phyloP scores from a whole-genome alignment of 306 rosid species.

The Oemleria cerasiformis region DNA sequence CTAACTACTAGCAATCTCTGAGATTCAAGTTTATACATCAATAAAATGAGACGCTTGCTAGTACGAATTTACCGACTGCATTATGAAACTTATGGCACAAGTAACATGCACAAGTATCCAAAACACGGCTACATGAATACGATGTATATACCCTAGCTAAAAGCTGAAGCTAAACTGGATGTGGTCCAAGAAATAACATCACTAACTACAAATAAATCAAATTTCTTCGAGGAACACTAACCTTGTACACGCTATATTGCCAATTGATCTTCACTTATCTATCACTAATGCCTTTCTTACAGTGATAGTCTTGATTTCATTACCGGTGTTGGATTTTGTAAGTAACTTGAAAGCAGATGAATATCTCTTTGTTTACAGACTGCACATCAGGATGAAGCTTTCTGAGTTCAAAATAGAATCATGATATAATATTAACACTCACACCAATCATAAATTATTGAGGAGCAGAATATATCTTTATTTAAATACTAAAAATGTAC shows the following conservation, averaged over 20 bases:
- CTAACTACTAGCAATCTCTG: too few species aligned
- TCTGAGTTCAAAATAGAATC: constrained; percentile 4
- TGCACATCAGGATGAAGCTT: neutral
- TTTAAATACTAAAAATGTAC: neutral
- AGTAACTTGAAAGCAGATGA: constrained; percentile 4
- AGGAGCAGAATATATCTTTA: neutral
- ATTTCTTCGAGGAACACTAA: neutral
- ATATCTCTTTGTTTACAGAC: neutral
- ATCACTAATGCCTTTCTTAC: neutral
- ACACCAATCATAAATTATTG: too few species aligned
- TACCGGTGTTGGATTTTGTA: neutral
- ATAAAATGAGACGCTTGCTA: neutral
- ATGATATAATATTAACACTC: neutral
- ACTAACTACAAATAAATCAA: neutral
- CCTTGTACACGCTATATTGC: neutral
- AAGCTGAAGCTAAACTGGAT: neutral
- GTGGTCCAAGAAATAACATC: neutral
- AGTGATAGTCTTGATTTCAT: too few species aligned
- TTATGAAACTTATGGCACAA: neutral
- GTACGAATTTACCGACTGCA: too few species aligned
- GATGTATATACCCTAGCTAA: neutral
- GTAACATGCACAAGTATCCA: neutral
- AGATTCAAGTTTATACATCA: neutral
- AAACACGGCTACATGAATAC: neutral
- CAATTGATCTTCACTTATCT: neutral